Evolutionary conservation across 352 stramenopile genomes (phyloP), one percentile per base, ranked within the genome.

Genomic region (Poterioochromonas sp.): DNA sequence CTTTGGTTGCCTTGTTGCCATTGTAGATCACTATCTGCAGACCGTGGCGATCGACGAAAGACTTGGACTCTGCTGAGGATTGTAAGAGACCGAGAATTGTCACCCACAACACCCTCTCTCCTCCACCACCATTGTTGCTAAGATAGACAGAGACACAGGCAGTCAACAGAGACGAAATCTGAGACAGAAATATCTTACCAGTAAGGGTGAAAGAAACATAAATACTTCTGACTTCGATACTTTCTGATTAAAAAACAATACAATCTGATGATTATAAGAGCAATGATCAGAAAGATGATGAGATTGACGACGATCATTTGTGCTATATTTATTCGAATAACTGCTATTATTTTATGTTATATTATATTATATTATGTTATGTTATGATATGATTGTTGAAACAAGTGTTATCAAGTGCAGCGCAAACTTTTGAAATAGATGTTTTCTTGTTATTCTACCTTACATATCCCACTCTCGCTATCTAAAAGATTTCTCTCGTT

Each of bases 71-170:
- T 44, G 12, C 1, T n/a, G n/a, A 5, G 0, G 32, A 22, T 73
- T 63, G 74, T 26, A 84, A 69, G 34, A 99, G 85, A 71, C 89
- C 88, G 77, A 94, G 80, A 58, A 99, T 86, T 18, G 90, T 91
- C 79, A 94, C 95, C 91, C 96, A 99, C 39, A 99, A 87, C 29
- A 99, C 96, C 69, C 96, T 92, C 83, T 99, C 96, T 44, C 96
- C 96, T 51, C 95, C 96, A 34, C 96, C 96, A 43, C 95, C 95
- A 44, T 88, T 88, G 76, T 96, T 92, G 49, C 92, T 94, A 83
- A 18, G 41, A 37, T 35, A 41, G n/a, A 8, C 5, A 5, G 3
- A 64, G 77, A 18, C 43, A 12, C 32, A 58, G 11, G 5, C 12
- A 74, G 11, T 26, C 32, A 63, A 34, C 2, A 40, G 11, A 63